A percentile compares a stretch with the other conserved stretches of the same genome.
These are phyloP conservation scores for Aspergillus texensis DNA, from an alignment of 2,329 filamentous ascomycete species.

Conservation along the genomic window DNA sequence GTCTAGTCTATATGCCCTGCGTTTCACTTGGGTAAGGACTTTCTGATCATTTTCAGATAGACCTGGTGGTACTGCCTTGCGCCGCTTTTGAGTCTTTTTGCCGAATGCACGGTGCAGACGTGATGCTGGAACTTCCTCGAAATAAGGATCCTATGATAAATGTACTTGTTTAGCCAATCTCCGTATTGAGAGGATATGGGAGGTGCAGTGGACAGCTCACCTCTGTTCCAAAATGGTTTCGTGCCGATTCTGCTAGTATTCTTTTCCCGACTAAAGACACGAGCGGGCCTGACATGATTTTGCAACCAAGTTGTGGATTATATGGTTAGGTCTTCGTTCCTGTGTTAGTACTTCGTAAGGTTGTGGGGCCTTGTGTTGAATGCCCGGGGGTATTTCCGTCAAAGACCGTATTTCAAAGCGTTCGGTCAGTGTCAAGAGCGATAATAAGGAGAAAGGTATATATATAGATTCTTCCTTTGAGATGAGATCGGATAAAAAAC, in stretches of 20 bases:
- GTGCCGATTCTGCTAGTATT: conserved; percentile 41
- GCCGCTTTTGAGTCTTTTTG: conserved; percentile 78
- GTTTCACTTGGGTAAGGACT: conserved; percentile 82
- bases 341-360: background rate
- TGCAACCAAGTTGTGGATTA: background rate
- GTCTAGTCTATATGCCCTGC: conserved; percentile 82
- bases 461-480: background rate
- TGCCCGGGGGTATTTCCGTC: background rate
- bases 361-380: background rate
- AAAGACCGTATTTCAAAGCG: background rate
- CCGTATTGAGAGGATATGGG: conserved; percentile 6
- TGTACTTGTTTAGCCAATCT: conserved; percentile 7
- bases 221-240: conserved; percentile 47
- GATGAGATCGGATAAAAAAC: background rate
- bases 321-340: background rate
- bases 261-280: conserved; percentile 35
- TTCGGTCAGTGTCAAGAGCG: background rate
- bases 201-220: conserved; percentile 24
- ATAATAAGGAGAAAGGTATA: background rate
- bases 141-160: conserved; percentile 76
- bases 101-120: conserved; percentile 65
- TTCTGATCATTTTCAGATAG: conserved; percentile 80
- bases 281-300: conserved; percentile 32
- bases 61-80: conserved; percentile 81
- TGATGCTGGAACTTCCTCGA: conserved; percentile 77